These are phyloP conservation scores for Talaromyces liani DNA, from an alignment of 495 filamentous ascomycete genomes.

Conservation along the genomic window DNA sequence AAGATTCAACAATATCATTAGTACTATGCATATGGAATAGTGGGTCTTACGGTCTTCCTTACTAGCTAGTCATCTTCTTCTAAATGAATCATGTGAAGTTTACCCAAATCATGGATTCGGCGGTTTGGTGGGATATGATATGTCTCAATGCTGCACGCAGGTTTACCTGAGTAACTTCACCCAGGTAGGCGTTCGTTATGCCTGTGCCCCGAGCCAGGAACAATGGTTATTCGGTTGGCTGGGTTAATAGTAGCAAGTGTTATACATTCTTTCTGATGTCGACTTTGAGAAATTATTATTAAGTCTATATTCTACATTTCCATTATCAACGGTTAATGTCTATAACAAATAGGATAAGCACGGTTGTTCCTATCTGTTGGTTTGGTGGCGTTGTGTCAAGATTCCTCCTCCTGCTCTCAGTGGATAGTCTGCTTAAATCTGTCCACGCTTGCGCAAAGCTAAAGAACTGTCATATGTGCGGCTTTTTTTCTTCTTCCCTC, in stretches of 20 bases:
- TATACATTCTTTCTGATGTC: neutral
- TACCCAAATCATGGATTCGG: neutral
- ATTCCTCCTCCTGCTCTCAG: neutral
- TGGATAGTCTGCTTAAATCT: neutral
- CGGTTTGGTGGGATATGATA: neutral
- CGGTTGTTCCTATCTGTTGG: neutral
- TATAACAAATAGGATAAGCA: neutral
- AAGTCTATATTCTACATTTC: neutral
- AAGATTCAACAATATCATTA: neutral
- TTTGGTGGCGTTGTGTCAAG: neutral
- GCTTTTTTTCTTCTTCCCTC: neutral
- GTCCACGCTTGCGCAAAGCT: neutral
- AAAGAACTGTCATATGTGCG: neutral
- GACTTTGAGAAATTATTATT: neutral
- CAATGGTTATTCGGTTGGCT: neutral
- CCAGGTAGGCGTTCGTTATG: neutral
- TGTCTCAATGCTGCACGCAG: neutral
- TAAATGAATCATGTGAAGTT: neutral
- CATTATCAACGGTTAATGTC: neutral
- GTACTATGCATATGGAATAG: neutral
- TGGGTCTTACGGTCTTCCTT: neutral
- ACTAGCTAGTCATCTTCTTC: neutral
- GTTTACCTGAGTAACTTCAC: neutral
- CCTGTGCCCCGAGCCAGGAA: neutral
- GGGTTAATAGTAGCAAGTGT: neutral